Evolutionary conservation across 768 basidiomycete genomes (phyloP), one percentile per base, ranked within the genome.

Genomic region (Lactarius pseudohatsudake): DNA sequence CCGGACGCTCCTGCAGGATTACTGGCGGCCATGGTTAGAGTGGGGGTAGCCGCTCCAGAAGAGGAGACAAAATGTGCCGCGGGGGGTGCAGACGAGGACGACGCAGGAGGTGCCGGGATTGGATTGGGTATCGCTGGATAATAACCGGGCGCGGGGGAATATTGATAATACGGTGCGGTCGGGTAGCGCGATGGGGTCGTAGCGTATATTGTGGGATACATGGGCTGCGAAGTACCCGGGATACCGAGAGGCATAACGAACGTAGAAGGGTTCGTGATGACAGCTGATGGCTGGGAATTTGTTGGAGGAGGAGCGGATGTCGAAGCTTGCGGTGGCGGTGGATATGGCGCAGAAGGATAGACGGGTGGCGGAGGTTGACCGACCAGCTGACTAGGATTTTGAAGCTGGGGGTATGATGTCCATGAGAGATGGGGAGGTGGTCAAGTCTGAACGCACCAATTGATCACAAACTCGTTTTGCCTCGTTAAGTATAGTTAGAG

Each of bases 381-480:
- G 8, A 89, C 86, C 38, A 92, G 74, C 72, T 87, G 86, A 30
- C 85, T 82, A 4, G 91, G 91, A 74, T 91, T 91, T 65, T 85
- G 85, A 59, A 92, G 82, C 91, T 92, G 59, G 53, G 53, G 60
- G 66, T 45, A 64, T 67, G 65, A 50, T 72, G 69, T 50, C 41
- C 50, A 16, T 65, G 57, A 59, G 47, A 62, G 63, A 59, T 32
- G 38, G 53, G 47, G 58, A 67, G 26, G 38, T 45, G 22, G 30
- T 41, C 55, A 22, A 22, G 57, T 67, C 18, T 26, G 34, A 36
- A 74, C 81, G 76, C 76, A 92, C 91, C 32, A 93, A 82, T 26
- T 83, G 84, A 75, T 93, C 91, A 69, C 91, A 92, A 18, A 88
- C 84, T 34, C 85, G 82, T 75, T 91, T 92, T 7, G 91, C 91